Conservation (phyloP, 139 green algal species). For the Micractinium sp. region DNA sequence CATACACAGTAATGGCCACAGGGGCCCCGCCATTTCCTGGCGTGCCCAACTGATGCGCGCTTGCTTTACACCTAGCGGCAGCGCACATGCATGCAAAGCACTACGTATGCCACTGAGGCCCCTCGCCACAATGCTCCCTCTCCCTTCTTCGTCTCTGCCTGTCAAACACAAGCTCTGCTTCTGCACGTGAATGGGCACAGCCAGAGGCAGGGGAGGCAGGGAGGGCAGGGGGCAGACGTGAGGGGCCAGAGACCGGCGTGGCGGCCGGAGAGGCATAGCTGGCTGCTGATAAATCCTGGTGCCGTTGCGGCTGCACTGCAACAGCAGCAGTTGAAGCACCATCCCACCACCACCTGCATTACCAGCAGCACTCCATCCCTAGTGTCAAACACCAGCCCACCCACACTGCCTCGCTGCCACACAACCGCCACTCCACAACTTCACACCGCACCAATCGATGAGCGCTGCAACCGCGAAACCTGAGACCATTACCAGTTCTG, state of each 20-base stretch:
- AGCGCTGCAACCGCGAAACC: too few relatives aligned
- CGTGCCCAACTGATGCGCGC: too few relatives aligned
- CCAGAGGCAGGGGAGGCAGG: neutral
- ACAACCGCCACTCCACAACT: neutral
- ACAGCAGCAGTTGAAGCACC: too few relatives aligned
- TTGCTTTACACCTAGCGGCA: neutral
- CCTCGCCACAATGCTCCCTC: too few relatives aligned
- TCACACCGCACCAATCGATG: neutral
- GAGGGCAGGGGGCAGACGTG: neutral
- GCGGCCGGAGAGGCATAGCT: neutral
- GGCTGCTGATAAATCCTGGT: neutral
- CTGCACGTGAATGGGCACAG: neutral
- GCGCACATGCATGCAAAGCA: neutral
- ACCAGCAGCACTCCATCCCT: neutral
- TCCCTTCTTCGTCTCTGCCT: neutral
- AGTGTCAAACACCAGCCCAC: neutral
- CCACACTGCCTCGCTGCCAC: neutral
- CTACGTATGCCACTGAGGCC: too few relatives aligned
- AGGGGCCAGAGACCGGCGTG: neutral
- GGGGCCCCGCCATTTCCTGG: too few relatives aligned
- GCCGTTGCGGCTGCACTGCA: too few relatives aligned
- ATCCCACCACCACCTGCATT: too few relatives aligned
- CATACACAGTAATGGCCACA: too few relatives aligned
- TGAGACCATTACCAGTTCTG: too few relatives aligned
- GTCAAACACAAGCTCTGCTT: constrained; percentile 4